Conservation (phyloP, 1,284 basidiomycete genomes). For the Schizophyllum amplum region DNA sequence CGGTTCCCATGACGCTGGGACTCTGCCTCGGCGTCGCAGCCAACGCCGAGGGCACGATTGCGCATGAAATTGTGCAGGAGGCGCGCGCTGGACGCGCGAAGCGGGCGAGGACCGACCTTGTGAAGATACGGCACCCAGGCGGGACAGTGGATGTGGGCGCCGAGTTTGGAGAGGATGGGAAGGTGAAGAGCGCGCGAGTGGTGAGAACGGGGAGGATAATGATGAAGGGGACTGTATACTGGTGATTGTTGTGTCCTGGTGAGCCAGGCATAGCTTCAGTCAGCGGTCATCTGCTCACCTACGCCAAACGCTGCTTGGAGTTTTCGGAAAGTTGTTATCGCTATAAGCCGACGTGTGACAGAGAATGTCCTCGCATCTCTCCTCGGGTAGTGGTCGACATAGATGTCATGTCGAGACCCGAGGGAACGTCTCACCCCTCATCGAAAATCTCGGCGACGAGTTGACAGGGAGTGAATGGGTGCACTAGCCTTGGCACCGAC, state of each 20-base stretch:
- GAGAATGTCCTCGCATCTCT: too few relatives aligned
- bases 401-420: too few relatives aligned
- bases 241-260: constrained; percentile 27
- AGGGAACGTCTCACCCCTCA: too few relatives aligned
- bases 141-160: constrained; percentile 63
- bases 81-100: constrained; percentile 6
- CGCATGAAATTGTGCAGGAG: constrained; percentile 34
- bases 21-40: constrained; percentile 64
- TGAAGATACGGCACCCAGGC: constrained; percentile 54
- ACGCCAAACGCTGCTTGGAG: too few relatives aligned
- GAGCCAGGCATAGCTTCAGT: background rate
- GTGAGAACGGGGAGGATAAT: constrained; percentile 59
- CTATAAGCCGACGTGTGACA: too few relatives aligned
- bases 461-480: too few relatives aligned
- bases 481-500: too few relatives aligned
- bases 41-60: constrained; percentile 41
- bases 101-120: constrained; percentile 17
- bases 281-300: background rate
- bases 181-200: constrained; percentile 50
- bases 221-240: constrained; percentile 65
- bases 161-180: constrained; percentile 31
- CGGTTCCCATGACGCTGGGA: constrained; percentile 69
- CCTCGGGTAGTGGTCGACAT: too few relatives aligned
- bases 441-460: too few relatives aligned
- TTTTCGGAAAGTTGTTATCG: too few relatives aligned